phyloP scores from a whole-genome alignment of 2,329 filamentous ascomycete genomes.

The Pleurostoma richardsiae region DNA sequence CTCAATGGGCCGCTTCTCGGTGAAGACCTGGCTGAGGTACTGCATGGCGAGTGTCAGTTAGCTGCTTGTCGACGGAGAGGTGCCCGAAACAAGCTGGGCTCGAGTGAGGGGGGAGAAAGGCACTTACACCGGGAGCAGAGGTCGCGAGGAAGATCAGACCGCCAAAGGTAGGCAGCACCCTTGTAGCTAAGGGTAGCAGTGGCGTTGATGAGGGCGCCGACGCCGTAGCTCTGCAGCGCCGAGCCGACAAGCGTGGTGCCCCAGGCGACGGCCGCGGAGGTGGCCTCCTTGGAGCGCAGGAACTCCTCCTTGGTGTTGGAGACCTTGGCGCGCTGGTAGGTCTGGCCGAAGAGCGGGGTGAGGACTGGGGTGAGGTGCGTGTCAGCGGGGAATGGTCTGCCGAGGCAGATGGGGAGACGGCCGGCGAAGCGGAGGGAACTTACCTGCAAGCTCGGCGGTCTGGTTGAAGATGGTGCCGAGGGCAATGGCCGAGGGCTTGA shows the following conservation, averaged over 20 bases:
- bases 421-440: constrained; percentile 6
- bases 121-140: constrained; percentile 76
- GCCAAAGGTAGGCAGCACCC: constrained; percentile 88
- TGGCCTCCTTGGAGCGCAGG: constrained; percentile 86
- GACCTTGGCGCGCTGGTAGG: constrained; percentile 86
- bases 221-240: constrained; percentile 82
- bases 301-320: constrained; percentile 97
- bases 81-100: constrained; percentile 1
- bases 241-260: constrained; percentile 87
- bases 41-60: constrained; percentile 27
- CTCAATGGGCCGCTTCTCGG: constrained; percentile 88
- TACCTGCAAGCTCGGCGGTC: constrained; percentile 71
- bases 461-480: constrained; percentile 96
- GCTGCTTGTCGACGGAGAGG: constrained; percentile 2
- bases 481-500: constrained; percentile 97
- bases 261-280: constrained; percentile 81
- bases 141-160: constrained; percentile 87
- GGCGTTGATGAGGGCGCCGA: constrained; percentile 87
- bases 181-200: constrained; percentile 95
- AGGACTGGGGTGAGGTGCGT: constrained; percentile 47
- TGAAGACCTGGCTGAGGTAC: constrained; percentile 82
- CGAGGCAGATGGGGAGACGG: not conserved
- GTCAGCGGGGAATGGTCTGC: constrained; percentile 1
- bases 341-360: constrained; percentile 85
- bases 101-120: no score